Evolutionary conservation across 2,329 filamentous ascomycete species (phyloP).

Genomic region (Celoporthe dispersa): DNA sequence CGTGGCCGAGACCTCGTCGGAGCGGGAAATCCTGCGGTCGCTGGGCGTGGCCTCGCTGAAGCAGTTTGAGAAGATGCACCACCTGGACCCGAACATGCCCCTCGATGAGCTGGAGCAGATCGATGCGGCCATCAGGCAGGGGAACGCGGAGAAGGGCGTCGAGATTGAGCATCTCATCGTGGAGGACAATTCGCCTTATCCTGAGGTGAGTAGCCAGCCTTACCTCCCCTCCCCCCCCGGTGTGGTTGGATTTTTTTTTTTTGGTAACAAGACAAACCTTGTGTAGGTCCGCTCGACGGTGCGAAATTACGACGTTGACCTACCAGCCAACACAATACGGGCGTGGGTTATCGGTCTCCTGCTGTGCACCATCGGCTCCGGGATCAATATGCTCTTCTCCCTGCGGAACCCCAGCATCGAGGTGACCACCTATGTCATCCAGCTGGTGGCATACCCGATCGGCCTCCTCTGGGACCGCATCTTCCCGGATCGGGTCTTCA

Average conservation of each 20-base stretch:
- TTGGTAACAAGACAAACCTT: background rate
- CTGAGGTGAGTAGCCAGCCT: slow-evolving; percentile 53
- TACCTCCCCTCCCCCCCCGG: too few relatives aligned
- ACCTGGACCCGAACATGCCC: slow-evolving; percentile 68
- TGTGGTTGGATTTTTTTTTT: background rate
- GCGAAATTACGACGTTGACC: slow-evolving; percentile 66
- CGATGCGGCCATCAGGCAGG: slow-evolving; percentile 58
- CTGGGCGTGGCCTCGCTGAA: slow-evolving; percentile 47
- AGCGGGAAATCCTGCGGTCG: slow-evolving; percentile 29
- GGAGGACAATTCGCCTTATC: slow-evolving; percentile 70
- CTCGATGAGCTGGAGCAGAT: slow-evolving; percentile 65
- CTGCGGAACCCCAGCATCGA: slow-evolving; percentile 62
- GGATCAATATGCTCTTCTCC: slow-evolving; percentile 64
- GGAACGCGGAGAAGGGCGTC: slow-evolving; percentile 59
- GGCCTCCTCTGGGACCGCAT: slow-evolving; percentile 59
- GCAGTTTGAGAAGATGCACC: slow-evolving; percentile 63
- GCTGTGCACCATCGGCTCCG: slow-evolving; percentile 65
- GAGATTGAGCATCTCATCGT: slow-evolving; percentile 62
- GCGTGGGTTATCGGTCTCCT: slow-evolving; percentile 67
- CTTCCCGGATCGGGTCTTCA: slow-evolving; percentile 57
- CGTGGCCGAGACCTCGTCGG: slow-evolving; percentile 29
- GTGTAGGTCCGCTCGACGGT: slow-evolving; percentile 66
- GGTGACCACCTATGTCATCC: slow-evolving; percentile 65
- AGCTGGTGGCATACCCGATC: slow-evolving; percentile 65
- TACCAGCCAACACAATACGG: slow-evolving; percentile 67